These are phyloP conservation scores for Lasiosphaeria miniovina DNA, from an alignment of 495 filamentous ascomycete genomes.

Conservation along the genomic window DNA sequence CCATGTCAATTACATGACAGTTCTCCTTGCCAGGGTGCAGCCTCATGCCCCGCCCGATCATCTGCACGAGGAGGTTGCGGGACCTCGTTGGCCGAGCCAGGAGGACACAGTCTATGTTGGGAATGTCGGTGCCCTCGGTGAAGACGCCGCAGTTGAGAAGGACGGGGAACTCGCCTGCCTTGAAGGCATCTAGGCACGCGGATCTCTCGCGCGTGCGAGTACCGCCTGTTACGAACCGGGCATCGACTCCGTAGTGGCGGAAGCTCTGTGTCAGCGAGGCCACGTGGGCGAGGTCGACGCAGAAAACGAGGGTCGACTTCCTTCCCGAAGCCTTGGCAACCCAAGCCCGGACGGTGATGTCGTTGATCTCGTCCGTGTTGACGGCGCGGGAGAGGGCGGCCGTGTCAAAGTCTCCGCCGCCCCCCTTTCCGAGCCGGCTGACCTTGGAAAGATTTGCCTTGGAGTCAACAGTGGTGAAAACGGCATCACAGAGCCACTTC, in stretches of 20 bases:
- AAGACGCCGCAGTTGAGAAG: slow-evolving; percentile 95
- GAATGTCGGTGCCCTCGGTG: slow-evolving; percentile 94
- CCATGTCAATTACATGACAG: slow-evolving; percentile 97
- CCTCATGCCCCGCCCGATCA: slow-evolving; percentile 94
- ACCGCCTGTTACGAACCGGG: slow-evolving; percentile 75
- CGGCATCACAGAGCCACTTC: slow-evolving; percentile 75
- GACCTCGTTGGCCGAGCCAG: slow-evolving; percentile 87
- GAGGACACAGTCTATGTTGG: slow-evolving; percentile 92
- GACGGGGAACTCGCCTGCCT: slow-evolving; percentile 72
- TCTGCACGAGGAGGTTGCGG: slow-evolving; percentile 87
- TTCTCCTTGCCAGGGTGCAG: slow-evolving; percentile 75
- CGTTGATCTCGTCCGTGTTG: slow-evolving; percentile 74
- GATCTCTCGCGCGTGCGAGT: slow-evolving; percentile 64
- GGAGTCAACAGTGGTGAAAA: slow-evolving; percentile 89
- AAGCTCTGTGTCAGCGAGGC: slow-evolving; percentile 68
- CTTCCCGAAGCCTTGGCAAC: slow-evolving; percentile 64
- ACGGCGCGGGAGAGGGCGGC: slow-evolving; percentile 71
- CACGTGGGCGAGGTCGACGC: slow-evolving; percentile 84
- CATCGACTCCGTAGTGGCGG: slow-evolving; percentile 73
- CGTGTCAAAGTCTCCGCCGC: slow-evolving; percentile 74
- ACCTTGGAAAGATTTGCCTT: slow-evolving; percentile 73
- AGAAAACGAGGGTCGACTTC: slow-evolving; percentile 89
- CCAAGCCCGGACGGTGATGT: slow-evolving; percentile 83
- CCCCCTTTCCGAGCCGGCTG: slow-evolving; percentile 42
- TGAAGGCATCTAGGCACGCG: slow-evolving; percentile 70